Conservation (phyloP, 2,329 filamentous ascomycete species). For the Lachnellula cervina region DNA sequence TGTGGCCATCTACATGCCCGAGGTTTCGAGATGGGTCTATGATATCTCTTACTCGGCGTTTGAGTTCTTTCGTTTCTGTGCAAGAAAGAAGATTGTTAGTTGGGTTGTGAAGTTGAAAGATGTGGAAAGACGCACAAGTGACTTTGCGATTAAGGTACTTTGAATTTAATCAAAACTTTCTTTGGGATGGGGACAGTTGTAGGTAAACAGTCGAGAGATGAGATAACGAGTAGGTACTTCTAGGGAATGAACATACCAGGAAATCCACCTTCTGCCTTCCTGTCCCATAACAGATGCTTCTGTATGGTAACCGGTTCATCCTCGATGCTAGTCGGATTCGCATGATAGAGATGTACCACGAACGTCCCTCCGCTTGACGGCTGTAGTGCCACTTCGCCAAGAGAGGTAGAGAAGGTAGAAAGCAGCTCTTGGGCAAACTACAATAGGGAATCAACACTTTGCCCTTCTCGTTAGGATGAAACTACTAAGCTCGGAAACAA, state of each 20-base stretch:
- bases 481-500: neutral
- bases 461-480: neutral
- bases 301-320: conserved; percentile 28
- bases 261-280: conserved; percentile 82
- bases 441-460: neutral
- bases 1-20: conserved; percentile 67
- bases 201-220: neutral
- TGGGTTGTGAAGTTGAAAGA: neutral
- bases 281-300: conserved; percentile 73
- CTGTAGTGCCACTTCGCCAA: conserved; percentile 84
- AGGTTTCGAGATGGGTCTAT: conserved; percentile 73
- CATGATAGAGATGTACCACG: conserved; percentile 58
- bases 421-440: conserved; percentile 93
- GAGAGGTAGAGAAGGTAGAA: conserved; percentile 77
- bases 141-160: neutral
- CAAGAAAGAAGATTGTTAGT: neutral
- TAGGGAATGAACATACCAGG: conserved; percentile 48
- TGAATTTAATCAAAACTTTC: neutral
- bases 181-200: neutral
- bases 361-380: conserved; percentile 84
- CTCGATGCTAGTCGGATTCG: conserved; percentile 8
- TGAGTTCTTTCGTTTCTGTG: conserved; percentile 79
- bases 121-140: neutral
- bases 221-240: neutral
- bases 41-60: conserved; percentile 74